Conservation (phyloP, 495 filamentous ascomycete species). For the Cladorrhinum samala region DNA sequence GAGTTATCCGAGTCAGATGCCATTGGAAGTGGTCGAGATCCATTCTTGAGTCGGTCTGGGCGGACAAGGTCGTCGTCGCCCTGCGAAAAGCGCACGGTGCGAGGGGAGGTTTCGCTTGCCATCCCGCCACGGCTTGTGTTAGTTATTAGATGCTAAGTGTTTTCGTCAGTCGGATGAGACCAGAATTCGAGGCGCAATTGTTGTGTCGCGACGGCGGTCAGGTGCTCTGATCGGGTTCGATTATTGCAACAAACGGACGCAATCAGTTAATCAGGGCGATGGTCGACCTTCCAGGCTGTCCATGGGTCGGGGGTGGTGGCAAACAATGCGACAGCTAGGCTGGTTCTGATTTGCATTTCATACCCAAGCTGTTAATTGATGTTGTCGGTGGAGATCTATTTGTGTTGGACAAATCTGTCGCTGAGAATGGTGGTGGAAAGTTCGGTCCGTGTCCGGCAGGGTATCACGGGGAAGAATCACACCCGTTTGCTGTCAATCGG, state of each 20-base stretch:
- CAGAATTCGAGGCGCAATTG: too few relatives aligned
- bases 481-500: neutral
- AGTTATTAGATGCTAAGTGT: neutral
- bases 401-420: neutral
- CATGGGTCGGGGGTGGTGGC: neutral
- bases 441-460: too few relatives aligned
- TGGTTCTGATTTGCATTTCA: neutral
- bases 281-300: neutral
- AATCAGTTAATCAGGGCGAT: neutral
- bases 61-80: conserved; percentile 28
- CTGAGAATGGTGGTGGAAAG: too few relatives aligned
- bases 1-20: conserved; percentile 60
- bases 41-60: conserved; percentile 32
- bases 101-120: conserved; percentile 42
- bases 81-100: conserved; percentile 47
- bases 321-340: neutral
- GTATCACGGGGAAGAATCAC: too few relatives aligned
- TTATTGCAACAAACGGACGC: neutral
- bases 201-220: conserved; percentile 1
- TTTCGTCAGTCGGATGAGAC: too few relatives aligned
- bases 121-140: conserved; percentile 11
- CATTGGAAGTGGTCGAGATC: conserved; percentile 40
- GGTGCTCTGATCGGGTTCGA: conserved; percentile 1
- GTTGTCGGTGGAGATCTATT: neutral
- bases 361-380: too few relatives aligned